Evolutionary conservation across 2,329 filamentous ascomycete species (phyloP), one percentile per base, ranked within the genome.

Genomic region (Penicillium janthinellum): DNA sequence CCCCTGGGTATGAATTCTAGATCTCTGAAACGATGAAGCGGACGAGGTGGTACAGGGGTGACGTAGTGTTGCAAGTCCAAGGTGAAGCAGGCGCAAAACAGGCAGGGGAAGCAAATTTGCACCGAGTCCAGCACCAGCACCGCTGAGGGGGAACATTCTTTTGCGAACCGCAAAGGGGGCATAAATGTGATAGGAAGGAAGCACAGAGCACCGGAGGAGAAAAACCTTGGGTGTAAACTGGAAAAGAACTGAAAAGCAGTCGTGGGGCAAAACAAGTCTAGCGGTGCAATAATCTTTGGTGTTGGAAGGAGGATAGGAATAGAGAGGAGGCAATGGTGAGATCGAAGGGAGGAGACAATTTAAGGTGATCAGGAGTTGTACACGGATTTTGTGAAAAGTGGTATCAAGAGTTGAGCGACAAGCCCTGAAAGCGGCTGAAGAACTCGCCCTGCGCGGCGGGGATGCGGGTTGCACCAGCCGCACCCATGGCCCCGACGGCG

Each of bases 351-450:
- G 17, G 34, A 42, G 22, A 41, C n/a, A 31, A 35, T 44, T 15
- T 15, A n/a, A 38, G 50, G 28, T 15, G n/a, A 11, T 15, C 14
- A 4, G 49, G 42, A 57, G 54, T 63, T 53, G 56, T 56, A 62
- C 51, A 57, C 20, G 34, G 39, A 1, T 31, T 34, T 53, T 17
- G 38, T 11, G 2, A 47, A 31, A 8, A 22, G 12, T 5, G 17
- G 14, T 11, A 39, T 74, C 64, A 81, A 64, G 85, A 84, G 70
- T 90, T 90, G 63, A 92, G 82, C 2, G 90, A 92, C 17, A 92
- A 78, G 10, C 89, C 85, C 72, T 92, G 89, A 72, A 91, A 91
- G 5, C 82, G 77, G 55, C 79, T 78, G 28, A 83, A 77, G 88
- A 88, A 90, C 52, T 90, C 87, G 50, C 81, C 75, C 15, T 69